Conservation (phyloP, 257 asterid species). For the Catharanthus roseus region DNA sequence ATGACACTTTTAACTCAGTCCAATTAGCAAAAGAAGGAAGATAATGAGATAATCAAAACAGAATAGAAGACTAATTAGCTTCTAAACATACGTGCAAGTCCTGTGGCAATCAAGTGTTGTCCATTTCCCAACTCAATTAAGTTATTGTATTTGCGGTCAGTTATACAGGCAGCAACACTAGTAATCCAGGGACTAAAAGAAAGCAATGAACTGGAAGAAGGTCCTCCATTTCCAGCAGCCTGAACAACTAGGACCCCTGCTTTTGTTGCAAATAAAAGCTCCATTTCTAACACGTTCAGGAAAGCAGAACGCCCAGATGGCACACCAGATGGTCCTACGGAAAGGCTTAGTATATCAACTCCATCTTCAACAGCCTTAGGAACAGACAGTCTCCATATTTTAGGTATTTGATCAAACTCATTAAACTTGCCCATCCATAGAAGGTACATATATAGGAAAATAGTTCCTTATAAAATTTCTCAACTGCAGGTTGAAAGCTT, state of each 20-base stretch:
- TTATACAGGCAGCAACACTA: conserved; percentile 56
- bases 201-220: conserved; percentile 47
- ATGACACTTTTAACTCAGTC: background rate
- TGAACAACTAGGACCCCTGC: conserved; percentile 70
- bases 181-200: conserved; percentile 76
- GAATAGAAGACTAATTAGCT: background rate
- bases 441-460: background rate
- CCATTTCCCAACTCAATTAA: conserved; percentile 49
- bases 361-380: conserved; percentile 82
- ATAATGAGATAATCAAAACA: background rate
- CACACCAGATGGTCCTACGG: conserved; percentile 57
- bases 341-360: conserved; percentile 62
- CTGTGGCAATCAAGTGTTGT: conserved; percentile 15
- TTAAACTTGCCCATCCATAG: background rate
- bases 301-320: conserved; percentile 55
- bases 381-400: background rate
- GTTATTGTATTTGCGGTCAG: conserved; percentile 53
- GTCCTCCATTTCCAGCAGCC: conserved; percentile 71
- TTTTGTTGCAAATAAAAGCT: conserved; percentile 54
- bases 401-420: background rate
- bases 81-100: conserved; percentile 49
- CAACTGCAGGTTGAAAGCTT: background rate
- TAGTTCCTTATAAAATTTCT: background rate
- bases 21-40: background rate
- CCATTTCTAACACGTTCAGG: conserved; percentile 49